These are phyloP conservation scores for Sordaria brevicollis DNA, from an alignment of 495 filamentous ascomycete genomes.

Conservation along the genomic window DNA sequence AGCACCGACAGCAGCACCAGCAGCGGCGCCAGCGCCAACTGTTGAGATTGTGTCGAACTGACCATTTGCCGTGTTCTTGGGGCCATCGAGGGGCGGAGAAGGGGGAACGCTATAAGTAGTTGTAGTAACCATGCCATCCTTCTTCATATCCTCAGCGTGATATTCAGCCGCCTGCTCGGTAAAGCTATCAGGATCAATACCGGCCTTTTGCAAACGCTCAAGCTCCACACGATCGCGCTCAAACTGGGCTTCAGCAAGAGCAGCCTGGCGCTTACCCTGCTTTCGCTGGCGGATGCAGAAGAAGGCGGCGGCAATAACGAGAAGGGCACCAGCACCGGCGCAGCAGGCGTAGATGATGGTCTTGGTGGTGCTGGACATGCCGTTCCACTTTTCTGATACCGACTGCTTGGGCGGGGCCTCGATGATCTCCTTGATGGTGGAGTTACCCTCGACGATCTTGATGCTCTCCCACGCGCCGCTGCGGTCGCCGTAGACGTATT, in stretches of 20 bases:
- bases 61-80: slow-evolving; percentile 5
- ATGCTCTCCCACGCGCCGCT: slow-evolving; percentile 63
- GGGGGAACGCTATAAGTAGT: slow-evolving; percentile 27
- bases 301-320: slow-evolving; percentile 38
- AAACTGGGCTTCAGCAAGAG: slow-evolving; percentile 42
- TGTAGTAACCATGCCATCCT: slow-evolving; percentile 17
- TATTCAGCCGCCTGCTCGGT: slow-evolving; percentile 30
- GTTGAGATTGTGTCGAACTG: not conserved
- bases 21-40: slow-evolving; percentile 1
- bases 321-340: slow-evolving; percentile 37
- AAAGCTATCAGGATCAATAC: slow-evolving; percentile 36
- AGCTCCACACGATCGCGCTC: slow-evolving; percentile 55
- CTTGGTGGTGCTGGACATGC: slow-evolving; percentile 42
- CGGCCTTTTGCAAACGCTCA: slow-evolving; percentile 40
- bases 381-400: slow-evolving; percentile 46
- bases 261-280: slow-evolving; percentile 52
- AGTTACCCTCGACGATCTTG: slow-evolving; percentile 54
- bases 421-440: slow-evolving; percentile 39
- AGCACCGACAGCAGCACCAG: slow-evolving; percentile 11
- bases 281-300: slow-evolving; percentile 60
- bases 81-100: slow-evolving; percentile 20
- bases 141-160: slow-evolving; percentile 23
- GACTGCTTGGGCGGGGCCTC: slow-evolving; percentile 33
- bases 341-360: slow-evolving; percentile 51
- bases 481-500: slow-evolving; percentile 58